Evolutionary conservation across 768 basidiomycete species (phyloP), one percentile per base, ranked within the genome.

Genomic region (Sarcomyxa edulis): DNA sequence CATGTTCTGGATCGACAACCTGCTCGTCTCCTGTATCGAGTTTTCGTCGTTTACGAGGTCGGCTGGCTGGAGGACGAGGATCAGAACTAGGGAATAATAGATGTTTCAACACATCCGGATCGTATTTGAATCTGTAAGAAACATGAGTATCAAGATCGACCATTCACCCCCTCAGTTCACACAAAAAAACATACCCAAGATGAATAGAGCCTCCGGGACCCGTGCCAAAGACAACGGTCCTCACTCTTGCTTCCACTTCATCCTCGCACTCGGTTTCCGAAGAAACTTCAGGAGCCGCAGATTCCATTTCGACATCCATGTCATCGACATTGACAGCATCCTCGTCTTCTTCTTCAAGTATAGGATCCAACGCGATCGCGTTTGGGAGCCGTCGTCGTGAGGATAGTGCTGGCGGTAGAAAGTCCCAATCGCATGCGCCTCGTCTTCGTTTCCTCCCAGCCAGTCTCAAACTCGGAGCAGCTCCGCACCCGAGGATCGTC

Each of bases 121-220:
- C 59, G 43, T 76, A 80, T 54, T 78, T 77, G 42, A 70, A 79
- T 37, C 77, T 80, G 24, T 15, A 24, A 33, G 20, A 37, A 27
- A 37, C 8, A 32, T 32, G 14, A 43, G 21, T 31, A 37, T 14
- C 21, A 27, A 38, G 26, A 7, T 12, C 8, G n/a, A n/a, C n/a
- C n/a, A n/a, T n/a, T n/a, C n/a, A 36, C 4, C 21, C 8, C 12
- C 8, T 21, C 39, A 24, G 40, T 14, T 23, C 25, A 38, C 26
- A 26, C 48, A 25, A 35, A 15, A 15, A 28, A 19, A 61, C 69
- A 12, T 46, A 78, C 76, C 73, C 74, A 47, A 68, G 46, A 33
- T 64, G 62, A 16, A 65, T 47, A 39, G 62, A 63, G 26, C 64
- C 58, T 28, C 52, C 59, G 25, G 55, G 57, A 9, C 62, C 61